Evolutionary conservation across 2,329 filamentous ascomycete genomes (phyloP), one percentile per base, ranked within the genome.

Genomic region (Cladophialophora yegresii): DNA sequence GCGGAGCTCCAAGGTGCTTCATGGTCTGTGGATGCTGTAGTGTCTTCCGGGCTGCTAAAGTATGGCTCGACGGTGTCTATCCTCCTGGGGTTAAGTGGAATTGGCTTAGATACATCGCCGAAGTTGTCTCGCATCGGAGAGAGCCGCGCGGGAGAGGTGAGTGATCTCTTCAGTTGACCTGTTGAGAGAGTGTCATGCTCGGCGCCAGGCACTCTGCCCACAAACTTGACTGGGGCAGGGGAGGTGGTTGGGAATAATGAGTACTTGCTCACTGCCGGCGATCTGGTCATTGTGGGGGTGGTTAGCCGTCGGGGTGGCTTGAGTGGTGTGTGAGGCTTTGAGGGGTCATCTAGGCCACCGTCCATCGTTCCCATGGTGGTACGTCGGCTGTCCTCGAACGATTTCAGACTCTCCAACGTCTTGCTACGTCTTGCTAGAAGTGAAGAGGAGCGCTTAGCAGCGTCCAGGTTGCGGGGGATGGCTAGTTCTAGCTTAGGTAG

Each of bases 171-270:
- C 13, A 69, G 54, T 33, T 55, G 68, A 28, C 36, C 28, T n/a
- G 26, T 10, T 3, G 45, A n/a, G 22, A 36, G 45, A 5, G 10
- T 40, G 5, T 47, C 54, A 20, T 50, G 7, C 6, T 64, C 63
- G n/a, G 55, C 32, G 49, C 28, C 16, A 10, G 59, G 59, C 13
- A 49, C 30, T 36, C 62, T 57, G 9, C 59, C 57, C 13, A 56
- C 6, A 26, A 61, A 54, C 53, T 65, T 68, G 32, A 65, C 58
- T 0, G 59, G 51, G 4, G 66, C 58, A 12, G 65, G 61, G 45
- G 67, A 65, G 16, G 69, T 65, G 22, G 62, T 61, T 28, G 70
- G 70, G 33, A 71, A 71, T 12, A 71, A 36, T 12, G 70, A 71
- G 54, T 71, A 71, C 62, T 69, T 70, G 50, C 63, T 65, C 12